A percentile compares a stretch with the other conserved stretches of the same genome.
Conservation (phyloP, 257 asterid species). For the Solanum corneliomulleri region DNA sequence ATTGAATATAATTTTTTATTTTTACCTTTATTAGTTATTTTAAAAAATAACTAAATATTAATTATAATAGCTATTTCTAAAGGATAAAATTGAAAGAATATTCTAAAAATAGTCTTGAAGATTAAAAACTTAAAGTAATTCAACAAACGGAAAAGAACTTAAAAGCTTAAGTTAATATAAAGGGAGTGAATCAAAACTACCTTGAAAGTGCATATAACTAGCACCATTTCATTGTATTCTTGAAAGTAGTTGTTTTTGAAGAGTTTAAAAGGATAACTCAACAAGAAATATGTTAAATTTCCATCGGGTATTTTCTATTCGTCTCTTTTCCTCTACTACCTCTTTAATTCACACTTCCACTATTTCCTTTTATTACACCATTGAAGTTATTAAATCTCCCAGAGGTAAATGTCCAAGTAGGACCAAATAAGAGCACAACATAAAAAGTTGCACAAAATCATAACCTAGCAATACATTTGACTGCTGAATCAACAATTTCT, state of each 20-base stretch:
- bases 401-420: not conserved
- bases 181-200: not conserved
- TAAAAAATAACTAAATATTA: too few relatives aligned
- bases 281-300: not conserved
- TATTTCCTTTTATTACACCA: not conserved
- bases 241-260: too few relatives aligned
- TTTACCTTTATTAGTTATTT: too few relatives aligned
- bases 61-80: too few relatives aligned
- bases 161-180: too few relatives aligned
- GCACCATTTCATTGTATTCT: not conserved
- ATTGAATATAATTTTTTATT: too few relatives aligned
- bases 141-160: too few relatives aligned
- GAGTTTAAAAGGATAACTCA: too few relatives aligned
- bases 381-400: not conserved
- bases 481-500: too few relatives aligned
- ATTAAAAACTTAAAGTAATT: too few relatives aligned
- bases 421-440: not conserved
- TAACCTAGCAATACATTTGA: not conserved
- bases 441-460: not conserved
- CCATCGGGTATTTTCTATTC: not conserved
- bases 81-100: too few relatives aligned
- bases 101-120: too few relatives aligned
- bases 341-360: not conserved
- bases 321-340: not conserved
- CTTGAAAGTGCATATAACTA: not conserved